Evolutionary conservation across 2,329 filamentous ascomycete genomes (phyloP).

Genomic region (Fusarium paranaense): DNA sequence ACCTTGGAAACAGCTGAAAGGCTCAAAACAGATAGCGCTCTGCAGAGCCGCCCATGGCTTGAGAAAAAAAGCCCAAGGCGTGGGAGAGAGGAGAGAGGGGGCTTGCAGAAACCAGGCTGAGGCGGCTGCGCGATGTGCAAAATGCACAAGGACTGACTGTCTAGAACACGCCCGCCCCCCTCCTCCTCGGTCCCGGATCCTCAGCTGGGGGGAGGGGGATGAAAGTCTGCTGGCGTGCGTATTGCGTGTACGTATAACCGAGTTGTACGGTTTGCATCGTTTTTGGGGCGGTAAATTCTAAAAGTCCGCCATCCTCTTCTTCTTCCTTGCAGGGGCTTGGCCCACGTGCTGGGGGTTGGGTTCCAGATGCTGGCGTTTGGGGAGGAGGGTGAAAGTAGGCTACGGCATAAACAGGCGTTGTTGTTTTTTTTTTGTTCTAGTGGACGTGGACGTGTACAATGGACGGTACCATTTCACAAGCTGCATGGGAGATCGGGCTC

Average conservation of each 20-base stretch:
- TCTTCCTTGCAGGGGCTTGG: neutral
- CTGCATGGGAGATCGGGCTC: neutral
- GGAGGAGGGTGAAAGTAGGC: neutral
- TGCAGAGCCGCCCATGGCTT: conserved; percentile 3
- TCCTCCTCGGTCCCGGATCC: neutral
- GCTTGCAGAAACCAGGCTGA: neutral
- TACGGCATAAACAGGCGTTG: neutral
- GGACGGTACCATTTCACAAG: neutral
- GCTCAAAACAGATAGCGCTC: neutral
- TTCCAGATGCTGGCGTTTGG: neutral
- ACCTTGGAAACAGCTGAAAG: neutral
- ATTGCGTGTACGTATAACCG: neutral
- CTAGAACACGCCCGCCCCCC: neutral
- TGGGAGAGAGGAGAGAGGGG: neutral
- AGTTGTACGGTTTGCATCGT: neutral
- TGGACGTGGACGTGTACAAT: neutral
- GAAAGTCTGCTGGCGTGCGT: neutral
- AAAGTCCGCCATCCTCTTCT: neutral
- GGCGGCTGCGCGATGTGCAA: neutral
- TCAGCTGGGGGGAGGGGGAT: neutral
- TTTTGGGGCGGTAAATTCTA: neutral
- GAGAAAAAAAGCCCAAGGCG: neutral
- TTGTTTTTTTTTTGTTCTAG: neutral
- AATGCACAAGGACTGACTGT: neutral
- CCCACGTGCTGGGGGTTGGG: neutral